Evolutionary conservation across 257 asterid species (phyloP).

Genomic region (Petunia axillaris): DNA sequence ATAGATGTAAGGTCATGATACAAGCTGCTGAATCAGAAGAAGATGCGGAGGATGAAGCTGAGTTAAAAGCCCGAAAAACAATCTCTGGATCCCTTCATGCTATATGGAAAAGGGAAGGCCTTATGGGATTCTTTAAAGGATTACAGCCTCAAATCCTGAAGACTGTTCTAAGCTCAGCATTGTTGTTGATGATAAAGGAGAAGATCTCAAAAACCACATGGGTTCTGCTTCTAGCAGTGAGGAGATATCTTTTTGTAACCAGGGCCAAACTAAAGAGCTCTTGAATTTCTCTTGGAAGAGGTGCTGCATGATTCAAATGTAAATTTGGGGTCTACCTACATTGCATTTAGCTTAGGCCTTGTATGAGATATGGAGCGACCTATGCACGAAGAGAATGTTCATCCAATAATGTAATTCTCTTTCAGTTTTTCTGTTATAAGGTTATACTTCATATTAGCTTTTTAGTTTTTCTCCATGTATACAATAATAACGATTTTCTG

Average conservation of each 20-base stretch:
- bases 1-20: constrained; percentile 92
- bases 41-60: constrained; percentile 42
- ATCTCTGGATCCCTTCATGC: constrained; percentile 56
- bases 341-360: constrained; percentile 1
- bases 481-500: not conserved
- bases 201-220: constrained; percentile 81
- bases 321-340: no score
- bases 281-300: constrained; percentile 29
- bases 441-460: not conserved
- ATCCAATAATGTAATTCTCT: not conserved
- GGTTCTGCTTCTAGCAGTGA: constrained; percentile 69
- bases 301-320: not conserved
- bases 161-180: constrained; percentile 81
- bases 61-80: constrained; percentile 52
- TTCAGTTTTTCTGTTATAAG: not conserved
- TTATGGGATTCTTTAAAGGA: constrained; percentile 82
- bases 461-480: not conserved
- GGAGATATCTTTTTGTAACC: constrained; percentile 51
- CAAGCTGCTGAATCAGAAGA: constrained; percentile 78
- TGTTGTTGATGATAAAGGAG: constrained; percentile 90
- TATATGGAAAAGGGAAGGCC: constrained; percentile 82
- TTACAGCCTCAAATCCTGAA: constrained; percentile 86
- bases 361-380: not conserved
- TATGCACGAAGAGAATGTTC: not conserved
- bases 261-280: constrained; percentile 63